Conservation (phyloP, 192 early-diverging fungal species). For the Paraglomus occultum region DNA sequence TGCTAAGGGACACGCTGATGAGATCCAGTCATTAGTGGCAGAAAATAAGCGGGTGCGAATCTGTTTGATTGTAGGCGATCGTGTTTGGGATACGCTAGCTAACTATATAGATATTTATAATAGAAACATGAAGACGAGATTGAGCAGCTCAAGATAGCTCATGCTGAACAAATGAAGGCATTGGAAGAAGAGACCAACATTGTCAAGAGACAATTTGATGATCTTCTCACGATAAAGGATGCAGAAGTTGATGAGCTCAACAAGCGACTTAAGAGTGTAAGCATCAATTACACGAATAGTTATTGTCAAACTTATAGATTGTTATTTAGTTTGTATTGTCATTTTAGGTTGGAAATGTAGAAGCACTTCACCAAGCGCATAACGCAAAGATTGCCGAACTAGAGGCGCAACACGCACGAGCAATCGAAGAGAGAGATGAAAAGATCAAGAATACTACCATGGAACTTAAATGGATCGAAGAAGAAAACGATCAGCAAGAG, state of each 20-base stretch:
- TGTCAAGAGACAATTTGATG: constrained; percentile 24
- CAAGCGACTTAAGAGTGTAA: not conserved
- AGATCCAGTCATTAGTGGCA: not conserved
- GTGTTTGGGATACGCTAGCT: too few relatives aligned
- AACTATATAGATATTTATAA: not conserved
- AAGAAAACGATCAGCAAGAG: constrained; percentile 39
- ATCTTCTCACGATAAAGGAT: constrained; percentile 29
- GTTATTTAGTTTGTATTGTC: not conserved
- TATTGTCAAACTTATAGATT: too few relatives aligned
- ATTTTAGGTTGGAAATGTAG: constrained; percentile 20
- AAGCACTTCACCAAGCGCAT: constrained; percentile 26
- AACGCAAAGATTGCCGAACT: constrained; percentile 31
- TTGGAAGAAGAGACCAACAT: not conserved
- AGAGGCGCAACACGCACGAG: constrained; percentile 26
- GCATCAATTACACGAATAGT: too few relatives aligned
- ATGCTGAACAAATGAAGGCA: constrained; percentile 14
- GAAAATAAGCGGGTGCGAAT: too few relatives aligned
- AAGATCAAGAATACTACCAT: constrained; percentile 35
- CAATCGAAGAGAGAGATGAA: constrained; percentile 27
- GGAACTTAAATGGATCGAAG: constrained; percentile 41
- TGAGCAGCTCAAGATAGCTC: constrained; percentile 1
- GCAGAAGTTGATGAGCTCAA: constrained; percentile 32
- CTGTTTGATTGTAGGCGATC: too few relatives aligned
- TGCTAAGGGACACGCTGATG: not conserved
- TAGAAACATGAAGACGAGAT: constrained; percentile 26